Base-by-base conservation (phyloP, 2,329 filamentous ascomycete genomes). In the Nemania diffusa region DNA sequence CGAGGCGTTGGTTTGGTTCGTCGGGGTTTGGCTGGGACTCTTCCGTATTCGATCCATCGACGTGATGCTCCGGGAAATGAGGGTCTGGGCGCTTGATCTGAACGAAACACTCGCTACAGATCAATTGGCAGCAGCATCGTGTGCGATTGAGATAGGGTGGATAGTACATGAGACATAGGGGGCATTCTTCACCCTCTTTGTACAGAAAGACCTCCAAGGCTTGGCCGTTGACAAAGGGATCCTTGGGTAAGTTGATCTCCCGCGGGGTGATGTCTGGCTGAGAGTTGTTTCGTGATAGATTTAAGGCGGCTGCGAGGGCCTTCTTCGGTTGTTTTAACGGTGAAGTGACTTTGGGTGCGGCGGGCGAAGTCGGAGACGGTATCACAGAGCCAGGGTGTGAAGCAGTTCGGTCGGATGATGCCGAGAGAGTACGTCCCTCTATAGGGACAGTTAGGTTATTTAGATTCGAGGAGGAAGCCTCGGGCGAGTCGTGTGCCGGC, bases 91-190 rank as follows among this genome's bases (percentile, higher is more conserved):
- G 85, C 78, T 93, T 94, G 75, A 99, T 99, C 79, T 99, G 96
- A 3, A 99, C 96, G 75, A 99, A 99, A 79, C 96, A 99, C 81
- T 99, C 96, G 48, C 94, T 98, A 81, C 96, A 99, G 69, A 99
- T 98, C 5, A 92, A 86, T 78, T 99, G 96, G 74, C 97, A 94
- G 79, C 96, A 99, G 78, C 96, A 99, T 72, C 96, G 87, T 0
- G 96, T 99, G 71, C 90, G 91, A 81, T 99, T 99, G 32, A 99
- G 85, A 76, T 97, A 97, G 3, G 94, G 94, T 0, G 96, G 96
- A 73, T 98, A 99, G 73, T 94, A 97, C 60, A 98, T 84, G 78
- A 98, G 97, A 82, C 96, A 99, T 69, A 99, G 97, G 5, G 96
- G 95, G 75, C 96, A 99, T 78, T 99, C 96, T 6, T 84, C 82